phyloP scores from a whole-genome alignment of 495 filamentous ascomycete species.

The Geoglossum glabrum region DNA sequence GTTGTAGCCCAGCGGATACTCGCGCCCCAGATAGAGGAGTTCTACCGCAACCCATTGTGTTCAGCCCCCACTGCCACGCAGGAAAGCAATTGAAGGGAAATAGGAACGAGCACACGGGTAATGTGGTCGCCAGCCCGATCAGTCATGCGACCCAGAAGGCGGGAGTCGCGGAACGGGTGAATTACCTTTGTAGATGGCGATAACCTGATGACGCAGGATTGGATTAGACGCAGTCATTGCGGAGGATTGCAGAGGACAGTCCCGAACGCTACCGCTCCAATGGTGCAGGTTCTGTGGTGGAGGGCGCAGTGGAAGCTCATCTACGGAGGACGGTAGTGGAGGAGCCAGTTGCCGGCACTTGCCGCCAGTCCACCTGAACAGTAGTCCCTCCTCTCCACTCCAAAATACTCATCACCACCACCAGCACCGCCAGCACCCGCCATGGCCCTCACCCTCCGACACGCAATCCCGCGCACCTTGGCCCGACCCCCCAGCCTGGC shows the following conservation, averaged over 20 bases:
- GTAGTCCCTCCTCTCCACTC: background rate
- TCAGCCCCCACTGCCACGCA: background rate
- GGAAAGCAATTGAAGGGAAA: background rate
- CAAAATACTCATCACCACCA: background rate
- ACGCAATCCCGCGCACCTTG: background rate
- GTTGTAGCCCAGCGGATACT: constrained; percentile 71
- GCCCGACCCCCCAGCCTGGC: background rate
- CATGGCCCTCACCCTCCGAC: background rate
- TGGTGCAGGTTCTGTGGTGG: background rate
- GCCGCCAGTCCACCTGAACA: background rate
- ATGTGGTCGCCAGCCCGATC: background rate
- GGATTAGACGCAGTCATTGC: background rate
- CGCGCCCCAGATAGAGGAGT: constrained; percentile 61
- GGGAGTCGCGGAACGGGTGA: background rate
- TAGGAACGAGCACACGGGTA: background rate
- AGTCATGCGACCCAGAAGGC: background rate
- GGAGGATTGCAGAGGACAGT: background rate
- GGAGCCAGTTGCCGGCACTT: background rate
- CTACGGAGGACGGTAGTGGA: background rate
- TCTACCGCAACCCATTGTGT: constrained; percentile 26
- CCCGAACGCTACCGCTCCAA: background rate
- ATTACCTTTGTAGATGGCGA: constrained; percentile 77
- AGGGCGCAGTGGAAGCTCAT: background rate
- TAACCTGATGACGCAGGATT: constrained; percentile 58
- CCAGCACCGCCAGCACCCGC: background rate